A percentile compares a stretch with the other conserved stretches of the same genome.
phyloP scores from a whole-genome alignment of 192 early-diverging fungal species.

The Phycomyces nitens region DNA sequence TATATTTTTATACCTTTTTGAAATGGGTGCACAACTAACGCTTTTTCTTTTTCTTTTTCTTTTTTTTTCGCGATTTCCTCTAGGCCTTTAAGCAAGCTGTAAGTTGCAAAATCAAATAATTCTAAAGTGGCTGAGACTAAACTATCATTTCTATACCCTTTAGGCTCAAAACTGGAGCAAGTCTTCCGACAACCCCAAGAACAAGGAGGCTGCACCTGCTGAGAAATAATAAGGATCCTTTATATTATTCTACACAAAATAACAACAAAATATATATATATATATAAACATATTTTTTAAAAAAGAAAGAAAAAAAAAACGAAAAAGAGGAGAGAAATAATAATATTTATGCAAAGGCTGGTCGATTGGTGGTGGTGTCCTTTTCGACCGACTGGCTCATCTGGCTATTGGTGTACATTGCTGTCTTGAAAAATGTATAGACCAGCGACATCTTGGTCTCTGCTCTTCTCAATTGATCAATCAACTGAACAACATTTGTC shows the following conservation, averaged over 20 bases:
- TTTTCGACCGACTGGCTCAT: too few relatives aligned
- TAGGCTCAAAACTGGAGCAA: slow-evolving; percentile 15
- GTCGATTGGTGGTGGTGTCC: not conserved
- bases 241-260: not conserved
- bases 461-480: not conserved
- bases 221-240: not conserved
- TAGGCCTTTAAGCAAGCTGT: slow-evolving; percentile 14
- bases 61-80: not conserved
- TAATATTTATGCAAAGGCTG: not conserved
- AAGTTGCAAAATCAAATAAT: slow-evolving; percentile 4
- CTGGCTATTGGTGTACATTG: not conserved
- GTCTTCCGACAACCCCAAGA: slow-evolving; percentile 12
- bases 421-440: slow-evolving; percentile 1
- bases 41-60: too few relatives aligned
- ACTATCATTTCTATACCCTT: not conserved
- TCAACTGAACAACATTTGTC: not conserved
- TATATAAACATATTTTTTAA: not conserved
- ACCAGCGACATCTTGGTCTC: not conserved
- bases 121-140: not conserved
- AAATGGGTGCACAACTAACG: too few relatives aligned
- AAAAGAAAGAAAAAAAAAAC: too few relatives aligned
- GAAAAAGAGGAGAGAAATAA: too few relatives aligned
- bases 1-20: not conserved
- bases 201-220: slow-evolving; percentile 2
- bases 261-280: not conserved